phyloP scores from a whole-genome alignment of 2,329 filamentous ascomycete species.

The Colletotrichum spaethianum region DNA sequence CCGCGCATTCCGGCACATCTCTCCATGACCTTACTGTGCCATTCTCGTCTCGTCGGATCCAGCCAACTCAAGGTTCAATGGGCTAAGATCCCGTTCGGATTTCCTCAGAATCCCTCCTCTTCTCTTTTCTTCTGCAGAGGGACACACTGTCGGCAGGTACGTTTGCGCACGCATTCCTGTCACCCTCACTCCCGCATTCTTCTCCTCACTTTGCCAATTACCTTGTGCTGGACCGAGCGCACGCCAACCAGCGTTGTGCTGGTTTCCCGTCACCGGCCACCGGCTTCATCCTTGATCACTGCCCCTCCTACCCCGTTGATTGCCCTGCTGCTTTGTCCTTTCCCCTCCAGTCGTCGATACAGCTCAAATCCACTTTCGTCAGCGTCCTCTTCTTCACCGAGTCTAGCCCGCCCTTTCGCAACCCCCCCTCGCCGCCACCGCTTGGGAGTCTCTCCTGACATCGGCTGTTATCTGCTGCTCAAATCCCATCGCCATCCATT shows the following conservation, averaged over 20 bases:
- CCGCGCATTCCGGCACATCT: background rate
- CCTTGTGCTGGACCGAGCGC: conserved; percentile 36
- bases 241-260: conserved; percentile 29
- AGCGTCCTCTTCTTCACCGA: conserved; percentile 10
- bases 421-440: conserved; percentile 6
- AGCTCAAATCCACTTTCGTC: conserved; percentile 27
- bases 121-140: background rate
- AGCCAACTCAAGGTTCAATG: background rate
- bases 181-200: background rate
- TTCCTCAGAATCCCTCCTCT: background rate
- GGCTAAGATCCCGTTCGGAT: background rate
- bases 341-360: conserved; percentile 30
- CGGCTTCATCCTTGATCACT: conserved; percentile 34
- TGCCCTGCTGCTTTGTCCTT: conserved; percentile 31
- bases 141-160: background rate
- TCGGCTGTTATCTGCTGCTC: background rate
- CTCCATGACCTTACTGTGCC: background rate
- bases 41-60: background rate
- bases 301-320: conserved; percentile 35
- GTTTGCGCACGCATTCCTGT: conserved; percentile 13
- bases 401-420: conserved; percentile 20
- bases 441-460: background rate
- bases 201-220: conserved; percentile 1
- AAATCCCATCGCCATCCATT: background rate
- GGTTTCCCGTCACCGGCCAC: conserved; percentile 17